Base-by-base conservation (phyloP, 23 red algal species). In the Gracilaria domingensis region DNA sequence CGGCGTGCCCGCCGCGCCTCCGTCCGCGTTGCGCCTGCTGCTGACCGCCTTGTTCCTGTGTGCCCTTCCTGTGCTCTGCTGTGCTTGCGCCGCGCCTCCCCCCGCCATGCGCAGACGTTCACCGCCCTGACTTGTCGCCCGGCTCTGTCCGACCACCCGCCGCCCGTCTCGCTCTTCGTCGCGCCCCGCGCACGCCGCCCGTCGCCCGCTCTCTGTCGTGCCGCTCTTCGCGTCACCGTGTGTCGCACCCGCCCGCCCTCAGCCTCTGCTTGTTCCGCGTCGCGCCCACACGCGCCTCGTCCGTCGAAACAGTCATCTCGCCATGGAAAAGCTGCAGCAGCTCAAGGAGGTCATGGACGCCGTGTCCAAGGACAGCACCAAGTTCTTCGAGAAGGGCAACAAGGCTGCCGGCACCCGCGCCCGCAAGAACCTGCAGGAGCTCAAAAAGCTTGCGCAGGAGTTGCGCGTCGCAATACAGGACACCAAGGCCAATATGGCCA, bases 341-440 rank as follows among this genome's bases (percentile, higher is more conserved):
- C 84, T 96, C 72, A 82, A 85, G 66, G 81, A 92, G 66, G 86
- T 86, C 79, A 89, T 98, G 75, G 95, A 94, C 79, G 85, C 85
- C 8, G 79, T 98, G 28, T 85, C 73, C 39, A 93, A 93, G 82
- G 95, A 98, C 80, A 85, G 90, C 69, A 79, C 76, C 25, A 98
- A 98, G 88, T 98, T 98, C 70, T 98, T 94, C 67, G 86, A 91
- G 39, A 94, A 94, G 42, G 87, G 87, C 21, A 98, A 98, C 86
- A 98, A 98, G 90, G 95, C 95, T 23, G 95, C 95, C 70, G 95
- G 95, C 33, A 86, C 80, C 18, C 91, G 95, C 51, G 95, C 95
- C 9, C 80, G 95, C 39, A 93, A 98, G 65, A 87, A 91, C 66
- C 49, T 94, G 60, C 95, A 98, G 82, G 84, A 94, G 76, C 79